phyloP scores from a whole-genome alignment of 768 basidiomycete species.

The Suillus brevipes region DNA sequence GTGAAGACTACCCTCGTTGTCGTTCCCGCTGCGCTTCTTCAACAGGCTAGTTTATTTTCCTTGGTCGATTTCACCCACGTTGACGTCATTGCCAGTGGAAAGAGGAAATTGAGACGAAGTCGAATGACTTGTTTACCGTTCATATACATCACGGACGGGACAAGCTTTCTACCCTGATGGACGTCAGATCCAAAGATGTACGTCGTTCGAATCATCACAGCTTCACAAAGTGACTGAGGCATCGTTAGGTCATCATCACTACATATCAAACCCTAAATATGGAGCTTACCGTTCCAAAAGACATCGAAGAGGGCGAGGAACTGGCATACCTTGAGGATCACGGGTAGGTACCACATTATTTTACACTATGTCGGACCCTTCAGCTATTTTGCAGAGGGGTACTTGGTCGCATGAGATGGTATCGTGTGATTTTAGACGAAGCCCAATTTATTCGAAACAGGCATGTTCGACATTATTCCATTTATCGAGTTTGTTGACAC shows the following conservation, averaged over 20 bases:
- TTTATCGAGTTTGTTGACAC: background rate
- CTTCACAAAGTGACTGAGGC: conserved; percentile 6
- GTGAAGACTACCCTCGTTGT: conserved; percentile 66
- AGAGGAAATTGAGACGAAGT: conserved; percentile 69
- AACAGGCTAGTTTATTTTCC: conserved; percentile 47
- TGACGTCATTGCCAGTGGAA: conserved; percentile 52
- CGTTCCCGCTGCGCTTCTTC: conserved; percentile 72
- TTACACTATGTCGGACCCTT: conserved; percentile 3
- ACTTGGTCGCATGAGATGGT: conserved; percentile 62
- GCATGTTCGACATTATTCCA: conserved; percentile 24
- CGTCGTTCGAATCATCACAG: conserved; percentile 11
- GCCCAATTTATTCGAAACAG: conserved; percentile 76
- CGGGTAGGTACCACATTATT: conserved; percentile 42
- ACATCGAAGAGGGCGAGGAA: conserved; percentile 48
- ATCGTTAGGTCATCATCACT: conserved; percentile 63
- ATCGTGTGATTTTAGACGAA: conserved; percentile 75
- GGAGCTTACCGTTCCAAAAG: conserved; percentile 56
- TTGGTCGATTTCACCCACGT: background rate
- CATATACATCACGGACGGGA: conserved; percentile 74
- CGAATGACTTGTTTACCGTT: conserved; percentile 59
- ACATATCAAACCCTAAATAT: conserved; percentile 71
- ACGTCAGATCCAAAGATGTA: conserved; percentile 57
- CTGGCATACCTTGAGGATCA: conserved; percentile 46
- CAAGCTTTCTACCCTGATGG: conserved; percentile 55
- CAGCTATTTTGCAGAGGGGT: conserved; percentile 45